Percentiles rank a stretch among this genome's conserved stretches.
Evolutionary conservation across 768 basidiomycete genomes (phyloP).

Genomic region (Grammothele lineata): DNA sequence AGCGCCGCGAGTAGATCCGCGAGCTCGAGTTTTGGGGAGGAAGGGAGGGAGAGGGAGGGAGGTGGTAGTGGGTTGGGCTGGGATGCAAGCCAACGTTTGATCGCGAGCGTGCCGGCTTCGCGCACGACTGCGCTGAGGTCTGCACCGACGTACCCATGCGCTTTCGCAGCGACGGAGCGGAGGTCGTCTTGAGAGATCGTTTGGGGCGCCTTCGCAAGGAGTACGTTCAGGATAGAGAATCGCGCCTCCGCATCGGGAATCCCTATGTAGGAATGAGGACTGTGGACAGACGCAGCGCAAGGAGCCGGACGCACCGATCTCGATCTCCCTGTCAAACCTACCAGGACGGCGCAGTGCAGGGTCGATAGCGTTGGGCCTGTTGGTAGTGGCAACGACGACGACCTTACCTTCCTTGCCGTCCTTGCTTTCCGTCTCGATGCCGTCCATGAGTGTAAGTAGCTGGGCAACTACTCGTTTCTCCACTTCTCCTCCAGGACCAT

Average conservation of each 20-base stretch:
- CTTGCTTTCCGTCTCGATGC: constrained; percentile 54
- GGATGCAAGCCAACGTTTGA: constrained; percentile 70
- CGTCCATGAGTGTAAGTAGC: constrained; percentile 90
- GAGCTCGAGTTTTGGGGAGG: constrained; percentile 36
- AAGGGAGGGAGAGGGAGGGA: constrained; percentile 13
- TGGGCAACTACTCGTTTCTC: constrained; percentile 96
- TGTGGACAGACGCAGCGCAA: neutral
- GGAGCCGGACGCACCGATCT: constrained; percentile 85
- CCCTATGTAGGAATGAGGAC: no score
- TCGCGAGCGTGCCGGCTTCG: constrained; percentile 87
- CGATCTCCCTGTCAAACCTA: constrained; percentile 91
- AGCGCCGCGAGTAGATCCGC: constrained; percentile 71
- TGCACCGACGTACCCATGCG: constrained; percentile 97
- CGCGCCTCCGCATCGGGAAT: constrained; percentile 87
- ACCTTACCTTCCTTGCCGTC: constrained; percentile 54
- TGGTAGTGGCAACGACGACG: constrained; percentile 94
- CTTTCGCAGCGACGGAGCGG: constrained; percentile 61
- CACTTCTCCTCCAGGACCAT: constrained; percentile 88
- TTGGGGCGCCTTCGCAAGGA: constrained; percentile 80
- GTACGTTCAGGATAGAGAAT: constrained; percentile 78
- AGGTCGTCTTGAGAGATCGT: constrained; percentile 58
- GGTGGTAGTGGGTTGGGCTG: constrained; percentile 11
- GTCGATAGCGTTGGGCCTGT: constrained; percentile 93
- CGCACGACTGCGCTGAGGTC: constrained; percentile 91
- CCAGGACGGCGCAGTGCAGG: constrained; percentile 88